Evolutionary conservation across 2,329 filamentous ascomycete genomes (phyloP).

Genomic region (Exophiala calicioides): DNA sequence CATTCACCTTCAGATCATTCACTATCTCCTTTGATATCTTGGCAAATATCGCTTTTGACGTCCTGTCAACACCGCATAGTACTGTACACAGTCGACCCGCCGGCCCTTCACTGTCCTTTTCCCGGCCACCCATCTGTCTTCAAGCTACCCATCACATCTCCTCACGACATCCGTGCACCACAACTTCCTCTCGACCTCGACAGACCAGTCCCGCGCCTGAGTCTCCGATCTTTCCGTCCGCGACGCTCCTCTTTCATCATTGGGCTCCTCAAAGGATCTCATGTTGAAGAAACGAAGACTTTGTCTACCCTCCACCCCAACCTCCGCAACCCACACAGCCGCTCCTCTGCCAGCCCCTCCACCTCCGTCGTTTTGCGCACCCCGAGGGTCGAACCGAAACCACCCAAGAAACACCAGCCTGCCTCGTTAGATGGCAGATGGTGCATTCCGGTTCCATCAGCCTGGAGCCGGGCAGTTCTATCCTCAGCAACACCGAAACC

Average conservation of each 20-base stretch:
- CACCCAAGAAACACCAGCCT: conserved; percentile 24
- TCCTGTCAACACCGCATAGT: conserved; percentile 15
- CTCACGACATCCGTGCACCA: conserved; percentile 1
- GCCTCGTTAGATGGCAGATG: conserved; percentile 58
- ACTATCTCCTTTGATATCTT: conserved; percentile 28
- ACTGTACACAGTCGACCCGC: conserved; percentile 3
- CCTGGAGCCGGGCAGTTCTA: conserved; percentile 55
- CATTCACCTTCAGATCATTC: conserved; percentile 19
- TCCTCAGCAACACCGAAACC: conserved; percentile 49
- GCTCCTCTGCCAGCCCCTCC: conserved; percentile 16
- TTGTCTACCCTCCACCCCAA: conserved; percentile 31
- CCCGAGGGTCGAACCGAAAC: conserved; percentile 1
- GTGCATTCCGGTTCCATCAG: conserved; percentile 57
- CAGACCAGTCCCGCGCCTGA: conserved; percentile 15
- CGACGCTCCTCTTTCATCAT: conserved; percentile 8
- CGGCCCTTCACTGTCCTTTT: conserved; percentile 5
- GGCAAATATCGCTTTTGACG: conserved; percentile 23
- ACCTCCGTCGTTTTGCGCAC: conserved; percentile 10
- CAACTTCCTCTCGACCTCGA: conserved; percentile 4
- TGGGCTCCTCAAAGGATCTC: conserved; percentile 31
- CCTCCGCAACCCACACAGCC: conserved; percentile 16
- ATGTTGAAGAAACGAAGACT: conserved; percentile 54
- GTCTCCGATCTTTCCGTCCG: conserved; percentile 6
- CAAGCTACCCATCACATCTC: conserved; percentile 8
- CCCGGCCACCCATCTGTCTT: conserved; percentile 2